A percentile compares a stretch with the other conserved stretches of the same genome.
Evolutionary conservation across 2,329 filamentous ascomycete genomes (phyloP).

Genomic region (Huntiella savannae): DNA sequence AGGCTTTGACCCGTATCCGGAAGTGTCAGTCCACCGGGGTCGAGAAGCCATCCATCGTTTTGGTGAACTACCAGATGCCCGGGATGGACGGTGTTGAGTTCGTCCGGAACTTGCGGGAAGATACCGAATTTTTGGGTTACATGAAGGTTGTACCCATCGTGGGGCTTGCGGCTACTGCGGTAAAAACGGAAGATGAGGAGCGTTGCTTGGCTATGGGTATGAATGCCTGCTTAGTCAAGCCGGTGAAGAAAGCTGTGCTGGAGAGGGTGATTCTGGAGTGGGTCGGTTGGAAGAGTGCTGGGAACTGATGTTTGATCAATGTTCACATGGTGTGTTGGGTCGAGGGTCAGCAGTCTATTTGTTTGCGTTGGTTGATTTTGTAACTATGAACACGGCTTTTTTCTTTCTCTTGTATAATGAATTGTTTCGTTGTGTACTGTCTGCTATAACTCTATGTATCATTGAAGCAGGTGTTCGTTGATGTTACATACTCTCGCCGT

Average conservation of each 20-base stretch:
- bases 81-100: conserved; percentile 62
- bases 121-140: conserved; percentile 17
- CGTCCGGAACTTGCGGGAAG: conserved; percentile 34
- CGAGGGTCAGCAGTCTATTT: too few relatives aligned
- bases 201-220: conserved; percentile 57
- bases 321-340: too few relatives aligned
- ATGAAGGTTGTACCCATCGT: conserved; percentile 50
- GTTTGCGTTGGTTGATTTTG: too few relatives aligned
- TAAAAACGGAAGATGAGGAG: conserved; percentile 50
- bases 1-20: conserved; percentile 57
- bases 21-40: conserved; percentile 30
- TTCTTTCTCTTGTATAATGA: too few relatives aligned
- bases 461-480: too few relatives aligned
- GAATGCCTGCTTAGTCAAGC: conserved; percentile 60
- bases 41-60: conserved; percentile 49
- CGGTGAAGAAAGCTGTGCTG: conserved; percentile 34
- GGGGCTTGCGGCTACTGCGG: conserved; percentile 65
- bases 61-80: conserved; percentile 64
- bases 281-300: neutral
- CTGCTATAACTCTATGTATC: too few relatives aligned
- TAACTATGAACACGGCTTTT: too few relatives aligned
- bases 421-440: too few relatives aligned
- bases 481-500: too few relatives aligned
- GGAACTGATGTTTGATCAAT: too few relatives aligned
- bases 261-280: conserved; percentile 5